Evolutionary conservation across 2,329 filamentous ascomycete species (phyloP).

Genomic region (Sarocladiaceae sp.): DNA sequence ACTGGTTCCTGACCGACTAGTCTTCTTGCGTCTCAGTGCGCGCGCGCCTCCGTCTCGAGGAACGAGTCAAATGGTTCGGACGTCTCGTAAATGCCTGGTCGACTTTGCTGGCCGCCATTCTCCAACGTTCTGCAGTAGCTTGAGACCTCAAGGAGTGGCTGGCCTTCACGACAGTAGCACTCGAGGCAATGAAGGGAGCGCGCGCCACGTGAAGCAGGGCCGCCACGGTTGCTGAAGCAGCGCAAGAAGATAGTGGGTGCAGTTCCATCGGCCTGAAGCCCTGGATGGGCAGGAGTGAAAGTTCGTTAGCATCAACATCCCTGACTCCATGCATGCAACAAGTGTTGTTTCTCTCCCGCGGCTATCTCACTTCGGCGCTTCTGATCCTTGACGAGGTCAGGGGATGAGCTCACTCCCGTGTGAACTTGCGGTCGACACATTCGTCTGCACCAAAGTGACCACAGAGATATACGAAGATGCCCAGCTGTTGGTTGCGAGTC

Average conservation of each 20-base stretch:
- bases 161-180: neutral
- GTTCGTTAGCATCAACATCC: too few species aligned
- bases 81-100: neutral
- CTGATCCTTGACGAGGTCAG: constrained; percentile 8
- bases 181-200: constrained; percentile 10
- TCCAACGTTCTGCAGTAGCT: neutral
- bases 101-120: neutral
- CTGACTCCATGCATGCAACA: neutral
- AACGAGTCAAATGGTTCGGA: neutral
- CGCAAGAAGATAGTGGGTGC: neutral
- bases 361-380: neutral
- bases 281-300: neutral
- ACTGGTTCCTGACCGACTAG: neutral
- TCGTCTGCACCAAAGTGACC: too few species aligned
- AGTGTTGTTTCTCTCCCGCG: neutral
- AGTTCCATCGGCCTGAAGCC: neutral
- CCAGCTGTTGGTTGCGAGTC: neutral
- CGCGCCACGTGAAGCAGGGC: constrained; percentile 17
- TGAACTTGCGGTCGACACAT: too few species aligned
- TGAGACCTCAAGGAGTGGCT: neutral
- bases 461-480: neutral
- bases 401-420: too few species aligned
- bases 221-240: neutral
- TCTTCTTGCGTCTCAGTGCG: neutral
- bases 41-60: constrained; percentile 4